A percentile compares a stretch with the other conserved stretches of the same genome.
phyloP scores from a whole-genome alignment of 2,329 filamentous ascomycete species.

The Orbilia quercus region DNA sequence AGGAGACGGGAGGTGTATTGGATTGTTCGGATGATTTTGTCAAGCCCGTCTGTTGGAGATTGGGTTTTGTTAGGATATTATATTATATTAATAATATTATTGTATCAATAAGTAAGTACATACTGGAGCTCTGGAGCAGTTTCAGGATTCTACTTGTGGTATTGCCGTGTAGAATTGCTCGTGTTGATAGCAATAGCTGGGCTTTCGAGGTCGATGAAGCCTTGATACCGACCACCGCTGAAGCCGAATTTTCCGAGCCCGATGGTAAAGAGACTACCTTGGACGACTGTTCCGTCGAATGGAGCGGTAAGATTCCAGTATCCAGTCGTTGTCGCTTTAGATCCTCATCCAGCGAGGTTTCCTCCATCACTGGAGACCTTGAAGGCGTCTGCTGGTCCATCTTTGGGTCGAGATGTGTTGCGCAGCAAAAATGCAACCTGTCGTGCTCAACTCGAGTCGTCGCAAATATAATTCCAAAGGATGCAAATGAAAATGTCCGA shows the following conservation, averaged over 20 bases:
- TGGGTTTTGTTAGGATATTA: not conserved
- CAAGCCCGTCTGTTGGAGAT: conserved; percentile 43
- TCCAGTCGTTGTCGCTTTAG: conserved; percentile 9
- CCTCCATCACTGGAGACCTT: conserved; percentile 35
- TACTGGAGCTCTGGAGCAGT: conserved; percentile 46
- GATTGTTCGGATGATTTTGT: conserved; percentile 53
- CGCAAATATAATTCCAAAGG: not conserved
- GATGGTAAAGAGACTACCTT: not conserved
- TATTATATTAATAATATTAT: too few species aligned
- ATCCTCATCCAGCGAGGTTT: conserved; percentile 9
- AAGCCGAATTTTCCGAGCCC: not conserved
- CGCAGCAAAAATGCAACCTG: conserved; percentile 48
- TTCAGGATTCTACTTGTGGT: conserved; percentile 28
- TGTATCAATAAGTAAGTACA: not conserved
- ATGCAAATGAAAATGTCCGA: conserved; percentile 1
- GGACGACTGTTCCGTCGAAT: too few species aligned
- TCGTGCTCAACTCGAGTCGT: not conserved
- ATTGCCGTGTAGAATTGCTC: conserved; percentile 16
- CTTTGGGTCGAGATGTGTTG: conserved; percentile 23
- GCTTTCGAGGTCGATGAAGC: not conserved
- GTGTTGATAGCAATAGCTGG: conserved; percentile 16
- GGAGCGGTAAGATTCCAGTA: too few species aligned
- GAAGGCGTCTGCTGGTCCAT: conserved; percentile 50
- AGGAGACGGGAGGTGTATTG: conserved; percentile 45
- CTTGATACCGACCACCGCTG: not conserved